A percentile compares a stretch with the other conserved stretches of the same genome.
These are phyloP conservation scores for Ilyonectria robusta DNA, from an alignment of 2,329 filamentous ascomycete species.

Conservation along the genomic window DNA sequence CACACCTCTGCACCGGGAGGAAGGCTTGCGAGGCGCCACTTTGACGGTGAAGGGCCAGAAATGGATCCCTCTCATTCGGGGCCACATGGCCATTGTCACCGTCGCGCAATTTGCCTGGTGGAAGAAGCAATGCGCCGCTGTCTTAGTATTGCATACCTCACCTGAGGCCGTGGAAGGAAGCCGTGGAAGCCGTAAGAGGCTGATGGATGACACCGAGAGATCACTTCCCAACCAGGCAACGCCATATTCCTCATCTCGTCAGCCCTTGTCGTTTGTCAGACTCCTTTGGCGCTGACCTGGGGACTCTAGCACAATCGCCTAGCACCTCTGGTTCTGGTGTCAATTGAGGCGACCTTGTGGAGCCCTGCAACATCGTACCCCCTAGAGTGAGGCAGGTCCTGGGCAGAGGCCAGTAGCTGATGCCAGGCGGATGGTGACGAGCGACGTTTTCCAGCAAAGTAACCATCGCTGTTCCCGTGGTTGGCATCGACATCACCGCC, in stretches of 20 bases:
- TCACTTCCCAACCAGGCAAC: slow-evolving; percentile 5
- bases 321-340: background rate
- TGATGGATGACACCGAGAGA: background rate
- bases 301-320: background rate
- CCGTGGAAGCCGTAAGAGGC: background rate
- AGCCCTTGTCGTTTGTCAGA: slow-evolving; percentile 1
- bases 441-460: background rate
- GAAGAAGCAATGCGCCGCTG: slow-evolving; percentile 28
- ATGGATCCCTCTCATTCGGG: slow-evolving; percentile 7
- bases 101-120: slow-evolving; percentile 28
- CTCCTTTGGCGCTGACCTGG: background rate
- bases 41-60: slow-evolving; percentile 31
- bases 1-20: slow-evolving; percentile 1
- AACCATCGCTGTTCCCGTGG: slow-evolving; percentile 2
- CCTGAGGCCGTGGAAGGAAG: background rate
- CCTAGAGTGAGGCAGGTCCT: background rate
- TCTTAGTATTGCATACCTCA: slow-evolving; percentile 14
- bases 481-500: slow-evolving; percentile 15
- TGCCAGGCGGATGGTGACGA: background rate
- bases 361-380: background rate
- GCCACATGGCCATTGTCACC: slow-evolving; percentile 18
- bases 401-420: background rate
- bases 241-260: slow-evolving; percentile 2
- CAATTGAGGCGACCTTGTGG: slow-evolving; percentile 4
- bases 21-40: slow-evolving; percentile 34